A percentile compares a stretch with the other conserved stretches of the same genome.
Conservation (phyloP, 805 yeast species). For the Cyberlindnera amylophila region DNA sequence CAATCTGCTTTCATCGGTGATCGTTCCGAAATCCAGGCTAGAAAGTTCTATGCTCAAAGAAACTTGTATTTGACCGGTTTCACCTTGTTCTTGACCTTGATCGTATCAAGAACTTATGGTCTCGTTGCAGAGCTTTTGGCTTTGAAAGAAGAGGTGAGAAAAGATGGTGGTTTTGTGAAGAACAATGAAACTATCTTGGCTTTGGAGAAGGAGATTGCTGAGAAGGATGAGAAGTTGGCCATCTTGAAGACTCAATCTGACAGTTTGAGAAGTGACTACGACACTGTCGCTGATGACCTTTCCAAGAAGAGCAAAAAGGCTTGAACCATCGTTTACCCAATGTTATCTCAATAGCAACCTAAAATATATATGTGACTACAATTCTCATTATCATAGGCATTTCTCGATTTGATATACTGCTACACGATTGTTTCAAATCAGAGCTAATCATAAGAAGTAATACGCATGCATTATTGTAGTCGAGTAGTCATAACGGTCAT, state of each 20-base stretch:
- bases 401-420: no score
- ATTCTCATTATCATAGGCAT: no score
- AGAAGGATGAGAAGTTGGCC: slow-evolving; percentile 61
- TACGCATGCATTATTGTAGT: no score
- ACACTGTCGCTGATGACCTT: slow-evolving; percentile 29
- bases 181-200: slow-evolving; percentile 19
- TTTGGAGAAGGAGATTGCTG: slow-evolving; percentile 24
- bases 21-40: slow-evolving; percentile 80
- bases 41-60: slow-evolving; percentile 93
- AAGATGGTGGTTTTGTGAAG: slow-evolving; percentile 29
- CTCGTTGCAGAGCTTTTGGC: slow-evolving; percentile 70
- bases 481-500: no score
- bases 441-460: no score
- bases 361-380: no score
- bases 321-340: background rate
- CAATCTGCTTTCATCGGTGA: slow-evolving; percentile 41
- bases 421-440: no score
- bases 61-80: slow-evolving; percentile 95
- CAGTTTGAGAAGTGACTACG: slow-evolving; percentile 62
- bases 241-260: slow-evolving; percentile 71
- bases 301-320: slow-evolving; percentile 3
- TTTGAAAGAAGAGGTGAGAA: slow-evolving; percentile 57
- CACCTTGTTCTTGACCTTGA: slow-evolving; percentile 83
- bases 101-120: slow-evolving; percentile 78
- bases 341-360: no score